Base-by-base conservation (phyloP, 805 yeast genomes). In the Suhomyces sp. region DNA sequence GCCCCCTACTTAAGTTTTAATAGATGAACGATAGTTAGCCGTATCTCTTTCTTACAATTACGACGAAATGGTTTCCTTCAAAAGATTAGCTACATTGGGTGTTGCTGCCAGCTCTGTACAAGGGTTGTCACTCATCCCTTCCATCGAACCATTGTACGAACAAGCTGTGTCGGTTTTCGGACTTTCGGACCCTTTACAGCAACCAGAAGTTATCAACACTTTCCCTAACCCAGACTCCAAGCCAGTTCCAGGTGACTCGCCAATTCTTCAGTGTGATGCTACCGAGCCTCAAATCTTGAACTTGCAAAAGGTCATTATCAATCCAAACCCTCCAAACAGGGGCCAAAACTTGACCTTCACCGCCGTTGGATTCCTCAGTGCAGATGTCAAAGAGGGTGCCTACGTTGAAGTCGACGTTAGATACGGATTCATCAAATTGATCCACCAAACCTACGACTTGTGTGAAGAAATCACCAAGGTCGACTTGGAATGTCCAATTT, bases 391-490 rank as follows among this genome's bases (percentile, higher is more conserved):
- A 19, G 91, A 87, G 13, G 98, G 98, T 21, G 86, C 98, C 0
- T 93, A 90, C 52, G 95, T 93, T 33, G 96, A 90, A 47, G 91
- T 93, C 19, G 95, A 88, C 47, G 98, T 93, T 14, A 76, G 85
- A 46, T 83, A 88, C 53, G 98, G 98, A 5, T 90, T 84, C 65
- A 90, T 93, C 62, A 84, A 84, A 49, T 72, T 93, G 39, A 65
- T 93, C 35, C 83, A 87, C 50, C 91, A 88, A 57, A 86, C 95
- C n/a, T 85, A 82, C 58, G 98, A 93, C 59, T 69, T 93, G 43
- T 93, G 98, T 63, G 96, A 88, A 46, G 81, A 88, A 56, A 70
- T 88, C 40, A 77, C 78, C 35, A 83, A 88, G 50, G 90, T 88
- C 28, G 95, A 85, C 52, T 63, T 88, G 68, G 72, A 75, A 40